Evolutionary conservation across 164 flowering plant genomes (phyloP), one percentile per base, ranked within the genome.

Genomic region (Nelumbo lutea): DNA sequence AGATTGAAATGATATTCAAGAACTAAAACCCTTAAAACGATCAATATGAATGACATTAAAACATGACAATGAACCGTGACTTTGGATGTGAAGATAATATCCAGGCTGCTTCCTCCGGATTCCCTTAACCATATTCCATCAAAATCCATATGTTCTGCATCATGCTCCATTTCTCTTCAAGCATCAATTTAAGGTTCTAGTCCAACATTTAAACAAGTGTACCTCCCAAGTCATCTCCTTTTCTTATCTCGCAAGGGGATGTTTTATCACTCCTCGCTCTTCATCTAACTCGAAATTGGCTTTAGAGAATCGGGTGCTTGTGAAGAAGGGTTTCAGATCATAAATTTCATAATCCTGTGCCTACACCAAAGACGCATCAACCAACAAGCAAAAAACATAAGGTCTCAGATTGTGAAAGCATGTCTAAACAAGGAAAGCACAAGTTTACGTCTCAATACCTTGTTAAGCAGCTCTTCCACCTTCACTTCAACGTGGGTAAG

Each of bases 301-400:
- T 42, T 65, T 62, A 1, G 85, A 72, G 70, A 91, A 91, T 58
- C 78, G 85, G n/a, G 72, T 41, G 72, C 96, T 87, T 1, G 76
- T 69, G 70, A 91, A 88, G 79, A 91, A 91, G n/a, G 93, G 91
- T 55, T 61, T 77, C 62, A 91, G 76, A 74, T 91, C 96, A 72
- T 74, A 79, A 43, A 90, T 91, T 75, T 88, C 97, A 56, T 83
- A 85, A 9, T 87, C 93, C 64, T 82, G 84, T 9, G 95, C 97
- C 97, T 91, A 90, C 80, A 74, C 45, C n/a, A 70, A 62, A 59
- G 27, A 62, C 55, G 13, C 50, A 5, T 42, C 41, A 44, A 59
- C 64, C 11, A 59, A 47, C 62, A 58, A 56, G 38, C 7, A 11
- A 8, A 14, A 8, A 13, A 39, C 57, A 15, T 27, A 59, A 15